Evolutionary conservation across 2,329 filamentous ascomycete genomes (phyloP), one percentile per base, ranked within the genome.

Genomic region (Parastagonospora avenae): DNA sequence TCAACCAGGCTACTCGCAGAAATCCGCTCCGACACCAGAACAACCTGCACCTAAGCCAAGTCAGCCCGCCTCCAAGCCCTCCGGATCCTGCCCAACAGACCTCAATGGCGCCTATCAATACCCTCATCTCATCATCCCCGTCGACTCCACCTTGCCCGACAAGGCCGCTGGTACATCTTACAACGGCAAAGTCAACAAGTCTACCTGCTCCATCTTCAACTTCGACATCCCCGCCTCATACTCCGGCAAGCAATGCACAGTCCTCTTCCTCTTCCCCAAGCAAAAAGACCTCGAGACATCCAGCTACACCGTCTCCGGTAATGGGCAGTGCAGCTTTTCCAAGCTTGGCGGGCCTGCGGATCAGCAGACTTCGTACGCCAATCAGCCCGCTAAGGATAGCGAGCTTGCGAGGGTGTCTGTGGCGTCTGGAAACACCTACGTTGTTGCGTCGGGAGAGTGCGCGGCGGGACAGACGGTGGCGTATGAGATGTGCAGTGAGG

Each of bases 201-300:
- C 54, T 30, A 76, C 87, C 32, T 82, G 80, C 10, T 81, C 82
- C 10, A 81, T 89, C 64, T 89, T 87, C 80, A 88, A 88, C 76
- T 90, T 90, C 73, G 85, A 88, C 64, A 82, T 90, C 37, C 82
- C 82, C 1, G 55, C 71, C 4, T 71, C 73, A 4, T 79, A 84
- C 60, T 60, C 75, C 8, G 83, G 82, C 59, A 83, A 84, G 73
- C 82, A 74, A 6, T 90, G 87, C 75, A 81, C 79, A 48, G 75
- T 89, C 8, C 75, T 85, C 49, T 90, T 90, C 80, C 76, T 88
- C 38, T 82, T 89, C 73, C 87, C 87, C 9, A 59, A 76, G 43
- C 71, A 83, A 54, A 62, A 76, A 12, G 71, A 85, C 30, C 80
- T 88, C n/a, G 72, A 84, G 71, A 86, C 84, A 1, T 85, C 85